Conservation (phyloP, 371 early-diverging fungal genomes). For the Mucor ambiguus region DNA sequence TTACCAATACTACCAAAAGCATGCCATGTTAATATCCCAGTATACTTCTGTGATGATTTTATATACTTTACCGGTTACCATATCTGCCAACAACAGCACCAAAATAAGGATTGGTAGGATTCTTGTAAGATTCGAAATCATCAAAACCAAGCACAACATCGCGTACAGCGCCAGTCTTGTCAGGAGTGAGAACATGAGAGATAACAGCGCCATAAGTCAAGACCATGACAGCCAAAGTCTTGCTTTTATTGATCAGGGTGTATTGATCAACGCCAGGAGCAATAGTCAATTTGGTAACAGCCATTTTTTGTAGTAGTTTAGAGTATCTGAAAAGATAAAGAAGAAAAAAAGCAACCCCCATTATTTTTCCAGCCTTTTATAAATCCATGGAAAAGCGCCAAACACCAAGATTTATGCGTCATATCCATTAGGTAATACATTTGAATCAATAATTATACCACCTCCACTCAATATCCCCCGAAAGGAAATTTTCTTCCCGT, state of each 20-base stretch:
- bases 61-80: conserved; percentile 45
- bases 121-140: conserved; percentile 42
- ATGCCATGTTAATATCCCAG: neutral
- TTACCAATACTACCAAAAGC: conserved; percentile 34
- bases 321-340: neutral
- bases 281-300: conserved; percentile 26
- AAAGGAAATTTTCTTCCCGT: conserved; percentile 3
- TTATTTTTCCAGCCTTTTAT: conserved; percentile 3
- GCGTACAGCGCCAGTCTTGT: conserved; percentile 43
- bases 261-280: conserved; percentile 48
- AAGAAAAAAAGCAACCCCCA: neutral
- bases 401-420: conserved; percentile 5
- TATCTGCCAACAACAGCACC: conserved; percentile 54
- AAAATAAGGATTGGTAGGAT: conserved; percentile 46
- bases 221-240: conserved; percentile 51
- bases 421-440: neutral
- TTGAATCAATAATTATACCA: neutral
- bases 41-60: neutral
- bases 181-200: conserved; percentile 50
- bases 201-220: conserved; percentile 50
- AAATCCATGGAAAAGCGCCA: conserved; percentile 2
- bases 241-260: conserved; percentile 45
- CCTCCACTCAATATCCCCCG: conserved; percentile 4
- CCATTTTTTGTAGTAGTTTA: conserved; percentile 8
- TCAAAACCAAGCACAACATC: conserved; percentile 54